Conservation (phyloP, 805 yeast genomes). For the Teunomyces tritomae region DNA sequence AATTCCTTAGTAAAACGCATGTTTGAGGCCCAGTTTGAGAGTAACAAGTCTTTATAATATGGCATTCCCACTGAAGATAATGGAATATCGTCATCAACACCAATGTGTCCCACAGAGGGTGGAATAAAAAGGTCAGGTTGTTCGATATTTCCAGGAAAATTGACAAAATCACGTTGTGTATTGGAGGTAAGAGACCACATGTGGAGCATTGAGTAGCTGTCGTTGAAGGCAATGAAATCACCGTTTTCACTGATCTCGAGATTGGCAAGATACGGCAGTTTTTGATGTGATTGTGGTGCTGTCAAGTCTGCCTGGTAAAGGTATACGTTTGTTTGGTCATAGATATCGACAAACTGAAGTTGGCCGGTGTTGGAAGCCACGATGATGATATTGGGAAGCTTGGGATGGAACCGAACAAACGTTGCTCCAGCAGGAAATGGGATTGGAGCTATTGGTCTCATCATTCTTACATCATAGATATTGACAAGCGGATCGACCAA, state of each 20-base stretch:
- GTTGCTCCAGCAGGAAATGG: constrained; percentile 90
- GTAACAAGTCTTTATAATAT: constrained; percentile 68
- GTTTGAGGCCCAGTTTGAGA: constrained; percentile 78
- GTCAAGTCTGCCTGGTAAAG: constrained; percentile 64
- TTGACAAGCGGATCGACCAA: constrained; percentile 75
- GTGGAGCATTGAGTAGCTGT: constrained; percentile 58
- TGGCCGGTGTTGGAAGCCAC: constrained; percentile 78
- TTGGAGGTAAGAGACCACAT: constrained; percentile 57
- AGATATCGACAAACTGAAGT: constrained; percentile 79
- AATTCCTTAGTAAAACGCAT: constrained; percentile 54
- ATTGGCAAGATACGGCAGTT: constrained; percentile 37
- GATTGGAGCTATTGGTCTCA: constrained; percentile 72
- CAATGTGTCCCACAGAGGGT: constrained; percentile 23
- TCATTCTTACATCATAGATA: constrained; percentile 72
- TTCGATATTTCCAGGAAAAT: constrained; percentile 43
- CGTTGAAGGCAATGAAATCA: constrained; percentile 70
- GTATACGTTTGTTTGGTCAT: constrained; percentile 66
- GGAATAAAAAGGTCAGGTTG: constrained; percentile 48
- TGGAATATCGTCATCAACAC: constrained; percentile 47
- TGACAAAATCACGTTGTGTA: constrained; percentile 31
- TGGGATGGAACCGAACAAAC: constrained; percentile 82
- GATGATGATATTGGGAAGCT: constrained; percentile 70
- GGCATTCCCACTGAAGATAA: constrained; percentile 82
- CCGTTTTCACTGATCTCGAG: constrained; percentile 68
- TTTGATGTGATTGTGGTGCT: constrained; percentile 7